A percentile compares a stretch with the other conserved stretches of the same genome.
Evolutionary conservation across 2,329 filamentous ascomycete species (phyloP).

Genomic region (Aureobasidium sp.): DNA sequence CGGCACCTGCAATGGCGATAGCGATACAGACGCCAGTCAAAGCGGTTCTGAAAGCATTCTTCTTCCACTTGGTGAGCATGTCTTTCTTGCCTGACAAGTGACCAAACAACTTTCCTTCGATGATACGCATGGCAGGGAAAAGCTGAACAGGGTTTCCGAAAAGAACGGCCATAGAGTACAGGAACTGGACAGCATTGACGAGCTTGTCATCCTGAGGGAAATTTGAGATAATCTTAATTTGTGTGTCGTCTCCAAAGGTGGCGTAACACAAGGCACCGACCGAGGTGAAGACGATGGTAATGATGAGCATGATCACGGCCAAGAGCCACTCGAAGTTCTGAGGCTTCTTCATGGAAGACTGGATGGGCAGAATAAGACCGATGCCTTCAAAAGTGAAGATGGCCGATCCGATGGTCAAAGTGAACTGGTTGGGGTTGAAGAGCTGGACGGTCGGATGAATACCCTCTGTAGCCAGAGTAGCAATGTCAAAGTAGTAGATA

Average conservation of each 20-base stretch:
- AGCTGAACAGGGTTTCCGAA: slow-evolving; percentile 68
- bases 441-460: slow-evolving; percentile 55
- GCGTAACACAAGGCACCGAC: slow-evolving; percentile 68
- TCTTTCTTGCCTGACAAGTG: slow-evolving; percentile 59
- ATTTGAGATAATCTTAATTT: slow-evolving; percentile 70
- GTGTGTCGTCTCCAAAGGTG: slow-evolving; percentile 61
- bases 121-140: slow-evolving; percentile 65
- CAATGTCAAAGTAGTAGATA: slow-evolving; percentile 66
- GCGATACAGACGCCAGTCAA: slow-evolving; percentile 54
- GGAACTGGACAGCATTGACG: slow-evolving; percentile 69
- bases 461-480: slow-evolving; percentile 48
- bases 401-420: slow-evolving; percentile 63
- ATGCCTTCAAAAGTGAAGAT: slow-evolving; percentile 78
- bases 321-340: slow-evolving; percentile 61
- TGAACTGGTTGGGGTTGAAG: slow-evolving; percentile 64
- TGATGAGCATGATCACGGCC: slow-evolving; percentile 63
- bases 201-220: slow-evolving; percentile 63
- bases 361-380: slow-evolving; percentile 67
- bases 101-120: slow-evolving; percentile 63
- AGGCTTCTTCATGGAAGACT: slow-evolving; percentile 66
- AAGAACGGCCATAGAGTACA: slow-evolving; percentile 68
- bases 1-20: slow-evolving; percentile 58
- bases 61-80: slow-evolving; percentile 64
- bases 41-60: slow-evolving; percentile 58
- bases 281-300: slow-evolving; percentile 65